These are phyloP conservation scores for Otatea glauca DNA, from an alignment of 176 grass and related monocot genomes.

Conservation along the genomic window DNA sequence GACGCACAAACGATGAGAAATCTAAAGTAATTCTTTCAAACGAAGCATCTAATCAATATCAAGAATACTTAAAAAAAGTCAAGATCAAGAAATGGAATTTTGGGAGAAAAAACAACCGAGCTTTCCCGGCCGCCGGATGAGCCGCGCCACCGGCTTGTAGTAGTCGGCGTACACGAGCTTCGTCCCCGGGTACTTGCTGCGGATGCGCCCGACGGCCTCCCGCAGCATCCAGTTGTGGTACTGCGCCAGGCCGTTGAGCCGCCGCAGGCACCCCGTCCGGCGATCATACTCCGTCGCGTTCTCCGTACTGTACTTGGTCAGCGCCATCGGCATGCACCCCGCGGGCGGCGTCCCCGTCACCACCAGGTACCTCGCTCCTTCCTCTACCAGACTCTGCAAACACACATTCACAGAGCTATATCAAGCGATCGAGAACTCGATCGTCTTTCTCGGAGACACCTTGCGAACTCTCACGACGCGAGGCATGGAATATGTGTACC, in stretches of 20 bases:
- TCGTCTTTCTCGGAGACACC: not conserved
- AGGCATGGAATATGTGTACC: conserved; percentile 20
- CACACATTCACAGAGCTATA: not conserved
- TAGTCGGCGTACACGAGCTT: conserved; percentile 58
- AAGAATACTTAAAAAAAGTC: not conserved
- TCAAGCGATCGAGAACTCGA: not conserved
- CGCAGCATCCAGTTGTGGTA: conserved; percentile 65
- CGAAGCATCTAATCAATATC: too few relatives aligned
- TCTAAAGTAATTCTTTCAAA: not conserved
- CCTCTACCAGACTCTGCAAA: conserved; percentile 45
- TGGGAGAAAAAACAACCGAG: conserved; percentile 23
- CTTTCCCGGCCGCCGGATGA: conserved; percentile 38
- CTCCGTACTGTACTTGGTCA: conserved; percentile 27
- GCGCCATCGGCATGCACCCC: conserved; percentile 52
- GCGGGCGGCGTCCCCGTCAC: conserved; percentile 36
- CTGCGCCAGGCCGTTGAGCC: conserved; percentile 51
- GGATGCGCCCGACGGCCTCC: conserved; percentile 25
- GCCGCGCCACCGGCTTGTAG: conserved; percentile 48
- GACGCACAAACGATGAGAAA: not conserved
- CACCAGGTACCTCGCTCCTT: conserved; percentile 57
- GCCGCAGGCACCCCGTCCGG: conserved; percentile 54
- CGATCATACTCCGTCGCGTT: conserved; percentile 37
- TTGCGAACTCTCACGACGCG: not conserved
- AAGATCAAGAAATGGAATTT: not conserved
- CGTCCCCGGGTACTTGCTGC: conserved; percentile 26